Evolutionary conservation across 2,329 filamentous ascomycete genomes (phyloP).

Genomic region (Claviceps humidiphila): DNA sequence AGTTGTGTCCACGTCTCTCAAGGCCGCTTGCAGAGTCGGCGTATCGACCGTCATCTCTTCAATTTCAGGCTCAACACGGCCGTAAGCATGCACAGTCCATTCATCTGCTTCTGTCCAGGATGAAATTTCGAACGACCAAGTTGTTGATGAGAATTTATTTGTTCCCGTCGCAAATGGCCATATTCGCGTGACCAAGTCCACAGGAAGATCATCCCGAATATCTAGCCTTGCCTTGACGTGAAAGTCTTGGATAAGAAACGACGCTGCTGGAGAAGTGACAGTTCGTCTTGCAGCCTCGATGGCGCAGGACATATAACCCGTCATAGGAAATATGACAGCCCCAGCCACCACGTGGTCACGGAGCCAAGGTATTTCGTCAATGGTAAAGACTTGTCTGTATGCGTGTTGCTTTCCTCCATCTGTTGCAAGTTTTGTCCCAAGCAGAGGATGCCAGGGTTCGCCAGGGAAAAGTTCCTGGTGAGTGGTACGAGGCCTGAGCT

Average conservation of each 20-base stretch:
- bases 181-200: conserved; percentile 16
- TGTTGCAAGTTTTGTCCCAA: conserved; percentile 11
- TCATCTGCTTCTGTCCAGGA: conserved; percentile 12
- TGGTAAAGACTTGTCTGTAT: conserved; percentile 21
- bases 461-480: conserved; percentile 16
- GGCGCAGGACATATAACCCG: conserved; percentile 23
- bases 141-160: conserved; percentile 9
- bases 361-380: conserved; percentile 22
- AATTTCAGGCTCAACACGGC: conserved; percentile 10
- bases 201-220: conserved; percentile 14
- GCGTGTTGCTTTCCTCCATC: conserved; percentile 13
- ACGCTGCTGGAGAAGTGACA: neutral
- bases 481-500: conserved; percentile 1
- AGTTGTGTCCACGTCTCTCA: conserved; percentile 2
- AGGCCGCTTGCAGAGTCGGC: conserved; percentile 7
- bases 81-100: conserved; percentile 14
- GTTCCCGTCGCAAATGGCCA: conserved; percentile 9
- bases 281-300: conserved; percentile 16
- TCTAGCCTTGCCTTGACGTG: conserved; percentile 12
- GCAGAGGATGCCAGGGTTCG: conserved; percentile 15
- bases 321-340: conserved; percentile 21
- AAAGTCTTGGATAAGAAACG: conserved; percentile 9
- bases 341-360: conserved; percentile 19
- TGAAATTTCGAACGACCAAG: conserved; percentile 11
- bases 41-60: conserved; percentile 9